Evolutionary conservation across 2,329 filamentous ascomycete genomes (phyloP).

Genomic region (Grosmannia serpens): DNA sequence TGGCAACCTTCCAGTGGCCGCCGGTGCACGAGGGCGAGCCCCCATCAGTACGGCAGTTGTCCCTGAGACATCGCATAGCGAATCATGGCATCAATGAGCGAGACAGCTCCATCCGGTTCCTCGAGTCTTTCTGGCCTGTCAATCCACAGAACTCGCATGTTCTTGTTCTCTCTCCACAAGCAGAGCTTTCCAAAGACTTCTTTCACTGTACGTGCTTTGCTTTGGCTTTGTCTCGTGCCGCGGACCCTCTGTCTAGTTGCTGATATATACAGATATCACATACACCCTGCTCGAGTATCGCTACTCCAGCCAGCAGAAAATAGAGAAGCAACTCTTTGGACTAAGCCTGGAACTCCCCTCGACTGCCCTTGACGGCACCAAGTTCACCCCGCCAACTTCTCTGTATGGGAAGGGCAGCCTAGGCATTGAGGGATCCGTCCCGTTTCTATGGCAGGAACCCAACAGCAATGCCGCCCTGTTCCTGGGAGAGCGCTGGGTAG

Average conservation of each 20-base stretch:
- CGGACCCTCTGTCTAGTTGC: neutral
- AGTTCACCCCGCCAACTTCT: constrained; percentile 34
- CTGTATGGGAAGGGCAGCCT: constrained; percentile 10
- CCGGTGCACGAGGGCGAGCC: constrained; percentile 28
- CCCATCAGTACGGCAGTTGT: constrained; percentile 41
- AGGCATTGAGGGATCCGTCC: constrained; percentile 17
- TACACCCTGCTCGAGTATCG: constrained; percentile 67
- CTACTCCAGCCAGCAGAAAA: constrained; percentile 46
- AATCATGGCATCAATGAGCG: constrained; percentile 48
- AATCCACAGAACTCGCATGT: constrained; percentile 57
- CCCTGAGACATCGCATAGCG: constrained; percentile 63
- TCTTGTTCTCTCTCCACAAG: constrained; percentile 72
- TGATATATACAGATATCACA: constrained; percentile 46
- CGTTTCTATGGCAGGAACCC: constrained; percentile 79
- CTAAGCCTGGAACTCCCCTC: constrained; percentile 69
- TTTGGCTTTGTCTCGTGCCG: neutral
- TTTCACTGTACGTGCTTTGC: constrained; percentile 51
- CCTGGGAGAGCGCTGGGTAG: constrained; percentile 76
- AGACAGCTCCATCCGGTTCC: constrained; percentile 61
- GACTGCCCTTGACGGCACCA: constrained; percentile 45
- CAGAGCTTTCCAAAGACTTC: constrained; percentile 68
- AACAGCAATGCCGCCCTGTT: constrained; percentile 73
- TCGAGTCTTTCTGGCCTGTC: constrained; percentile 81
- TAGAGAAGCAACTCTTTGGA: constrained; percentile 53
- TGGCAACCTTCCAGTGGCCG: constrained; percentile 59